Evolutionary conservation across 306 rosid genomes (phyloP).

Genomic region (Fragaria ananassa): DNA sequence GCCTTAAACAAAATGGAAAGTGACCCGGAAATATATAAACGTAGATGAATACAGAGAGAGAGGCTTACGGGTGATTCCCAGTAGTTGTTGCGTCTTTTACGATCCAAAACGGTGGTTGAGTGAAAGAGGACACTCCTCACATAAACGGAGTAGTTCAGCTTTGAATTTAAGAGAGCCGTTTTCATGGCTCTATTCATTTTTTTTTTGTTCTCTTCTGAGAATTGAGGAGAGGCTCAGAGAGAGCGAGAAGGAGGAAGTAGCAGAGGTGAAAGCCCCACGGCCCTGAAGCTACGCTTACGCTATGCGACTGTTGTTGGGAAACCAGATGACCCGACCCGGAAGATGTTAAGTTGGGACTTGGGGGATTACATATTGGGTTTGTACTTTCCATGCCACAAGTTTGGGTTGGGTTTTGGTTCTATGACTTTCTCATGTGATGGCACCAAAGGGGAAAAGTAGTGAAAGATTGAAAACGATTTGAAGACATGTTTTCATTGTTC

Average conservation of each 20-base stretch:
- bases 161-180: constrained; percentile 42
- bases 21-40: neutral
- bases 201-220: neutral
- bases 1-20: neutral
- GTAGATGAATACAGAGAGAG: neutral
- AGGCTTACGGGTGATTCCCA: constrained; percentile 58
- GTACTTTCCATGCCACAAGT: too few species aligned
- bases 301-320: neutral
- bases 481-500: too few species aligned
- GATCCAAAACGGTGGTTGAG: constrained; percentile 65
- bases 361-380: too few species aligned
- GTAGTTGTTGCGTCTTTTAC: constrained; percentile 46
- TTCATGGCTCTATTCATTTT: constrained; percentile 55
- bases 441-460: too few species aligned
- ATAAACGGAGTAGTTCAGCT: constrained; percentile 28
- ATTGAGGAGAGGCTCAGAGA: neutral
- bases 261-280: constrained; percentile 8
- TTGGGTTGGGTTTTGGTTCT: too few species aligned
- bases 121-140: constrained; percentile 61
- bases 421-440: too few species aligned
- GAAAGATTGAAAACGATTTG: too few species aligned
- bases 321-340: too few species aligned
- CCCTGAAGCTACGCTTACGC: constrained; percentile 26
- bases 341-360: too few species aligned
- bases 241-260: neutral